These are phyloP conservation scores for Usnea hakonensis DNA, from an alignment of 495 filamentous ascomycete genomes.

Conservation along the genomic window DNA sequence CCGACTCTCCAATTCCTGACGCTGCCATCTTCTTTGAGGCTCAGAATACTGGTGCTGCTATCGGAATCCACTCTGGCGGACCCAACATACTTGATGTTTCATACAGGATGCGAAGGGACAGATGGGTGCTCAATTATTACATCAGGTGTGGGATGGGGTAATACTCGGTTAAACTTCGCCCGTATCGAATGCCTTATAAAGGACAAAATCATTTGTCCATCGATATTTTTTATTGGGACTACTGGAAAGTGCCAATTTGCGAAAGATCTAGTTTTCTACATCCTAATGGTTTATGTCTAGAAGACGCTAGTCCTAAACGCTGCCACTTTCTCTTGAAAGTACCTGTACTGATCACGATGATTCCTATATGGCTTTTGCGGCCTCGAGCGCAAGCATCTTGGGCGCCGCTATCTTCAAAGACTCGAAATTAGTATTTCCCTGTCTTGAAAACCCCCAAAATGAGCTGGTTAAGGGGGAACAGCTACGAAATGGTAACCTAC, in stretches of 20 bases:
- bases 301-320: neutral
- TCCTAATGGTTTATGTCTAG: neutral
- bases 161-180: neutral
- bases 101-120: neutral
- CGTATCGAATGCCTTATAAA: too few relatives aligned
- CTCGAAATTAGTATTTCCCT: too few relatives aligned
- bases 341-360: too few relatives aligned
- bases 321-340: neutral
- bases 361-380: slow-evolving; percentile 10
- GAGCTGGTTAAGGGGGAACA: too few relatives aligned
- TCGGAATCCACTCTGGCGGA: neutral
- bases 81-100: neutral
- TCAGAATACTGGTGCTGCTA: neutral
- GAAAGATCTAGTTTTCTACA: neutral
- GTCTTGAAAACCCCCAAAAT: too few relatives aligned
- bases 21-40: neutral
- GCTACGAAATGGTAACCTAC: too few relatives aligned
- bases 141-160: neutral
- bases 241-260: neutral
- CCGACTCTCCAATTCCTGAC: slow-evolving; percentile 18
- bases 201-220: neutral
- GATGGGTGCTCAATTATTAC: neutral
- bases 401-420: too few relatives aligned
- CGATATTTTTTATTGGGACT: too few relatives aligned
- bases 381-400: slow-evolving; percentile 25